A percentile compares a stretch with the other conserved stretches of the same genome.
Conservation (phyloP, 129 eudicot species). For the Mikania micrantha region DNA sequence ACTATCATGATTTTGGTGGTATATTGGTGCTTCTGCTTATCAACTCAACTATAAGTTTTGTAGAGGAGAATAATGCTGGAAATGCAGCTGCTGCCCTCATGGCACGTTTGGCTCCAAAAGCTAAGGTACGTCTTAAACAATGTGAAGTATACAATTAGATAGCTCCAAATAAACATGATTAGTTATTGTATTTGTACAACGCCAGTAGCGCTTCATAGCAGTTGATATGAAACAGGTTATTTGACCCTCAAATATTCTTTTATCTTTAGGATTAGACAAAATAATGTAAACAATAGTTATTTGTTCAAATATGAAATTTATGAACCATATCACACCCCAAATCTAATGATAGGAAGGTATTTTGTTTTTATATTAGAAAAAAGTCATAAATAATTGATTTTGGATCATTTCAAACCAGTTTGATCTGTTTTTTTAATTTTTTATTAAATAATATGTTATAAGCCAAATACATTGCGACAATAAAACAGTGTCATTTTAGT, state of each 20-base stretch:
- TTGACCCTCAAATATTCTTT: background rate
- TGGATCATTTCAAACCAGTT: background rate
- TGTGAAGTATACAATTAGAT: background rate
- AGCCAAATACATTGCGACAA: background rate
- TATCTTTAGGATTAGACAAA: too few species aligned
- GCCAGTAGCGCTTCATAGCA: background rate
- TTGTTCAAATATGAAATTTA: too few species aligned
- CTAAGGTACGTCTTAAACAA: slow-evolving; percentile 28
- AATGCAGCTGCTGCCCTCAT: slow-evolving; percentile 59
- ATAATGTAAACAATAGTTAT: too few species aligned
- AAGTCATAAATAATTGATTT: background rate
- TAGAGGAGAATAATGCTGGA: slow-evolving; percentile 54
- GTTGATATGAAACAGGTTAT: background rate
- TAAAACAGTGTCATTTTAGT: background rate
- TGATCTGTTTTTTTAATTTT: background rate
- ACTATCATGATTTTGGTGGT: slow-evolving; percentile 42
- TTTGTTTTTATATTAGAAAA: too few species aligned
- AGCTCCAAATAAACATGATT: background rate
- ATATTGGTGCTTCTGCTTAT: slow-evolving; percentile 37
- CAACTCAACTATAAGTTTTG: slow-evolving; percentile 50
- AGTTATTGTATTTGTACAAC: background rate
- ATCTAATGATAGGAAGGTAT: too few species aligned
- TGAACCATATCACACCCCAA: too few species aligned
- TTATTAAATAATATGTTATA: background rate
- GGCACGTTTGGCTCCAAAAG: slow-evolving; percentile 59